Percentiles rank a stretch among this genome's conserved stretches.
Evolutionary conservation across 2,329 filamentous ascomycete genomes (phyloP).

Genomic region (Hypoxylon sp.): DNA sequence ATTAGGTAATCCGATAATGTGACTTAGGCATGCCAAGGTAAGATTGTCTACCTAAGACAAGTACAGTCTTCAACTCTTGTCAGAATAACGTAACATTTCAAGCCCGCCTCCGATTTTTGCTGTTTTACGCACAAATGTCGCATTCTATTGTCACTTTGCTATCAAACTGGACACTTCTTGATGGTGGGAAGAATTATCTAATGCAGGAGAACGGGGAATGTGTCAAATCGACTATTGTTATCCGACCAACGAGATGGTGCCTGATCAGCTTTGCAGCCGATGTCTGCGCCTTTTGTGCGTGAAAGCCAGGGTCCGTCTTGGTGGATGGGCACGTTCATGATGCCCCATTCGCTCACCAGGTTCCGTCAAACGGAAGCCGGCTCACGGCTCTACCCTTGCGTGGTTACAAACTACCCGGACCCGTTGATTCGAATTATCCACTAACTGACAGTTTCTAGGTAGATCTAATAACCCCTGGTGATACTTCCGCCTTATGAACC

Average conservation of each 20-base stretch:
- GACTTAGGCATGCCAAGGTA: conserved; percentile 13
- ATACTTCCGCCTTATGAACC: conserved; percentile 14
- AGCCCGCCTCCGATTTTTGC: conserved; percentile 15
- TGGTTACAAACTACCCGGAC: conserved; percentile 22
- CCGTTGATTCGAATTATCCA: conserved; percentile 29
- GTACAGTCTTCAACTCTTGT: conserved; percentile 13
- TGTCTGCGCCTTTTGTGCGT: conserved; percentile 47
- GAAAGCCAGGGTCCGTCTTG: conserved; percentile 25
- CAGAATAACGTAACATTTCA: conserved; percentile 41
- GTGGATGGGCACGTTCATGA: conserved; percentile 7
- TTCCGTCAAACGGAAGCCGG: conserved; percentile 32
- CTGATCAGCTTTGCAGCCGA: conserved; percentile 29
- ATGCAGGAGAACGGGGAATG: conserved; percentile 31
- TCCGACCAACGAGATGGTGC: conserved; percentile 33
- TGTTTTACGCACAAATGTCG: conserved; percentile 40
- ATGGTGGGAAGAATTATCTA: conserved; percentile 23
- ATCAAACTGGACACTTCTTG: conserved; percentile 13
- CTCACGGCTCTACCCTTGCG: conserved; percentile 18
- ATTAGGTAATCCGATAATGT: conserved; percentile 29
- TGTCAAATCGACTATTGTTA: conserved; percentile 14
- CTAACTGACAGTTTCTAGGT: conserved; percentile 21
- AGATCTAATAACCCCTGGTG: conserved; percentile 33
- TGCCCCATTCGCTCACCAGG: conserved; percentile 24
- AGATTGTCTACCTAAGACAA: neutral
- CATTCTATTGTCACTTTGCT: conserved; percentile 28